Evolutionary conservation across 1,284 basidiomycete genomes (phyloP).

Genomic region (Phylloporus gajari): DNA sequence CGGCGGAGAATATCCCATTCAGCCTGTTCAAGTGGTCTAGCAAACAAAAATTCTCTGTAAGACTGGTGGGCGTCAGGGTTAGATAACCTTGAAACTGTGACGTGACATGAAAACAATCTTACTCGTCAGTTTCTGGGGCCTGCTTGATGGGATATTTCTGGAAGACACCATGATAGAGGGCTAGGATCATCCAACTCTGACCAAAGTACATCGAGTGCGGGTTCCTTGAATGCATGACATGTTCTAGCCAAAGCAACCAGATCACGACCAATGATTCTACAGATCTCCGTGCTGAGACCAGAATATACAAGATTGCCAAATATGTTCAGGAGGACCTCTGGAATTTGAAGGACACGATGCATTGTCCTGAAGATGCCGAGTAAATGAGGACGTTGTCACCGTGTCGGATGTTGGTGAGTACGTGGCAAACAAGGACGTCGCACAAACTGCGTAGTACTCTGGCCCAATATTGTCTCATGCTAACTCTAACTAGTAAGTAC

Average conservation of each 20-base stretch:
- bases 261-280: neutral
- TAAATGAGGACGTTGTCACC: too few relatives aligned
- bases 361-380: neutral
- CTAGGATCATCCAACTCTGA: neutral
- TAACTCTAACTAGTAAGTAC: too few relatives aligned
- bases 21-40: neutral
- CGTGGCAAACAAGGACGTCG: too few relatives aligned
- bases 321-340: neutral
- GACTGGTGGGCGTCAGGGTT: too few relatives aligned
- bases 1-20: neutral
- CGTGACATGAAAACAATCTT: too few relatives aligned
- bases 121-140: neutral
- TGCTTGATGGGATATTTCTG: neutral
- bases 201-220: neutral
- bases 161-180: neutral
- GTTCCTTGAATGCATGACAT: neutral
- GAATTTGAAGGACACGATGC: neutral
- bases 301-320: neutral
- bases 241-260: neutral
- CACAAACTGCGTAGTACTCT: too few relatives aligned
- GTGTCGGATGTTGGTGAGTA: too few relatives aligned
- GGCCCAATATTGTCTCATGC: too few relatives aligned
- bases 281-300: neutral
- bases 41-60: too few relatives aligned
- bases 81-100: too few relatives aligned